Evolutionary conservation across 176 grass and related monocot genomes (phyloP).

Genomic region (Oryza meridionalis): DNA sequence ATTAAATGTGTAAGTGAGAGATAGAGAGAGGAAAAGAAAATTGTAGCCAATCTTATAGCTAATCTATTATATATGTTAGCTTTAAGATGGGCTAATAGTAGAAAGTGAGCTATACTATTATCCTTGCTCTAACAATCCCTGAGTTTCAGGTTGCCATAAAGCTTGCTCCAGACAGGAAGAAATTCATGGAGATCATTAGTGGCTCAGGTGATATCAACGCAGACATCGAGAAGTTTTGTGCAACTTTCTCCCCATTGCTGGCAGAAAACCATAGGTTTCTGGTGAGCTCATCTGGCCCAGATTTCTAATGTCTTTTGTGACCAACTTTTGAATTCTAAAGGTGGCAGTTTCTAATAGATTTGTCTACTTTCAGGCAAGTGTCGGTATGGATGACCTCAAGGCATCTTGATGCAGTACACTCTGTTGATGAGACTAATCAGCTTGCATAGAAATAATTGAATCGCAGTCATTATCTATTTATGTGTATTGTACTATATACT

Average conservation of each 20-base stretch:
- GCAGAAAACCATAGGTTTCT: conserved; percentile 83
- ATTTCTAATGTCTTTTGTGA: neutral
- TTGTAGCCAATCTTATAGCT: no score
- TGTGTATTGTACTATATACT: neutral
- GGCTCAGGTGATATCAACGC: conserved; percentile 65
- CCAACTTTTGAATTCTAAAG: conserved; percentile 6
- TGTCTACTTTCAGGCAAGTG: conserved; percentile 55
- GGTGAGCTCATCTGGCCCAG: conserved; percentile 32
- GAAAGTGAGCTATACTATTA: no score
- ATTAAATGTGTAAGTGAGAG: no score
- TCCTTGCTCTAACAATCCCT: conserved; percentile 2
- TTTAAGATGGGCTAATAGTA: no score
- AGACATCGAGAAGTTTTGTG: conserved; percentile 75
- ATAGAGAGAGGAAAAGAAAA: no score
- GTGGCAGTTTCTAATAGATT: neutral
- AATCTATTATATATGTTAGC: no score
- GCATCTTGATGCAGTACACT: conserved; percentile 52
- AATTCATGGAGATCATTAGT: conserved; percentile 81
- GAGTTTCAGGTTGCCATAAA: conserved; percentile 72
- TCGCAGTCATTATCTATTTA: neutral
- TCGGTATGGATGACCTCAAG: conserved; percentile 75
- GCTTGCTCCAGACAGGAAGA: conserved; percentile 83
- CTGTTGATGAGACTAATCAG: neutral
- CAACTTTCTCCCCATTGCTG: conserved; percentile 59
- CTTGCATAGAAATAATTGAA: neutral